Evolutionary conservation across 1,139 yeast genomes (phyloP).

Genomic region (Yamadazyma friedrichii): DNA sequence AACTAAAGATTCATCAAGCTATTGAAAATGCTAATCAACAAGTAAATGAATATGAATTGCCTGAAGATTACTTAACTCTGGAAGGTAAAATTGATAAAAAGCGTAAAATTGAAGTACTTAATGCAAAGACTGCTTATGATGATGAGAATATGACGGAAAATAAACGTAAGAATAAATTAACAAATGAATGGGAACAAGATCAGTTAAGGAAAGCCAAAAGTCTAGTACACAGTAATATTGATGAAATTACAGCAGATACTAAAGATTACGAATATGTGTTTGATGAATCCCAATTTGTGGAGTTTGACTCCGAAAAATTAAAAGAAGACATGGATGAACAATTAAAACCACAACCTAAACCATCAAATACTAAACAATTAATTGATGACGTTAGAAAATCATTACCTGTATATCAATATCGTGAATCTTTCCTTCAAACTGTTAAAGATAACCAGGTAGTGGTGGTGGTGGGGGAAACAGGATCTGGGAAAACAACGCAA

Average conservation of each 20-base stretch:
- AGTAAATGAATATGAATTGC: conserved; percentile 45
- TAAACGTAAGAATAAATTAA: conserved; percentile 19
- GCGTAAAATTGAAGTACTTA: conserved; percentile 41
- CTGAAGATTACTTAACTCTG: conserved; percentile 53
- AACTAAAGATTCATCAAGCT: conserved; percentile 45
- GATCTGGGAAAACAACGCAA: conserved; percentile 97
- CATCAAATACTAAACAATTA: conserved; percentile 10
- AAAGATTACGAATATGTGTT: conserved; percentile 76
- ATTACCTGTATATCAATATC: conserved; percentile 73
- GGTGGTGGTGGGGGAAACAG: conserved; percentile 95
- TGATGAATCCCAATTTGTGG: conserved; percentile 73
- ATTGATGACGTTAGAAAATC: conserved; percentile 55
- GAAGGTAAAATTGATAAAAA: conserved; percentile 53
- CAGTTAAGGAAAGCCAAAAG: conserved; percentile 53
- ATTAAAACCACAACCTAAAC: conserved; percentile 13
- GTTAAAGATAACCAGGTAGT: conserved; percentile 67
- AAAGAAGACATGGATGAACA: conserved; percentile 25
- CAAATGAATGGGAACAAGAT: conserved; percentile 63
- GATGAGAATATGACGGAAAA: conserved; percentile 16
- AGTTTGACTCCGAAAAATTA: conserved; percentile 54
- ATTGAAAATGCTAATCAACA: conserved; percentile 31
- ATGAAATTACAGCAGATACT: conserved; percentile 45
- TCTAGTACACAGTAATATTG: conserved; percentile 31
- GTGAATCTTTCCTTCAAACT: conserved; percentile 61
- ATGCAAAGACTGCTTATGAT: conserved; percentile 22